Evolutionary conservation across 257 asterid species (phyloP), one percentile per base, ranked within the genome.

Genomic region (Verbascum thapsus): DNA sequence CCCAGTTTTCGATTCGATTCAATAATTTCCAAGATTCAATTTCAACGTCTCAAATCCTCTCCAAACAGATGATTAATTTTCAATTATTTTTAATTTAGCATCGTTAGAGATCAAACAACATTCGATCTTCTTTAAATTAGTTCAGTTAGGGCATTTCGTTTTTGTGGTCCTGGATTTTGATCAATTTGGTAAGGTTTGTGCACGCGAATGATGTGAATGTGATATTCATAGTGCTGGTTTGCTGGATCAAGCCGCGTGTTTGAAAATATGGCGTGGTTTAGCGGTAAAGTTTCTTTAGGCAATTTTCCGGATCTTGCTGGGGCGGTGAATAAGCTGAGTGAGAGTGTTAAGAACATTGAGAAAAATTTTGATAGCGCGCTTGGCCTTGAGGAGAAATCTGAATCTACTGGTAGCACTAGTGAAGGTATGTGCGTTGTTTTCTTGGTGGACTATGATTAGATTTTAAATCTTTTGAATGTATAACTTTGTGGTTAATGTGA

Each of bases 301-400:
- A 80, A 78, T 74, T 94, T 94, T 44, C 83, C 91, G 43, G 99
- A 94, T 90, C 81, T 94, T 10, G 83, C 99, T 0, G 99, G 87
- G 58, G 98, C 97, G 38, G 95, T 94, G 70, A 94, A 85, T 75
- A 94, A 94, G 73, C 80, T 94, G 61, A 88, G 96, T 75, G 99
- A 94, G 80, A 85, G 99, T 76, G 99, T 90, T 54, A 94, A 94
- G 70, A 90, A 81, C 69, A 94, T 94, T 6, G 99, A 90, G 83
- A 90, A 94, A 80, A 94, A 90, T 81, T 94, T 94, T 72, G 99
- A 94, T 40, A 83, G 53, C n/a, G 99, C 99, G 8, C 90, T 94
- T 40, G 99, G 99, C 55, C 86, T 94, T n/a, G 96, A 94, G 62
- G 99, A 85, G 81, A 84, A 85, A 66, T 70, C 95, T 7, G 88